phyloP scores from a whole-genome alignment of 2,329 filamentous ascomycete species.

The Microascus cirrosus region DNA sequence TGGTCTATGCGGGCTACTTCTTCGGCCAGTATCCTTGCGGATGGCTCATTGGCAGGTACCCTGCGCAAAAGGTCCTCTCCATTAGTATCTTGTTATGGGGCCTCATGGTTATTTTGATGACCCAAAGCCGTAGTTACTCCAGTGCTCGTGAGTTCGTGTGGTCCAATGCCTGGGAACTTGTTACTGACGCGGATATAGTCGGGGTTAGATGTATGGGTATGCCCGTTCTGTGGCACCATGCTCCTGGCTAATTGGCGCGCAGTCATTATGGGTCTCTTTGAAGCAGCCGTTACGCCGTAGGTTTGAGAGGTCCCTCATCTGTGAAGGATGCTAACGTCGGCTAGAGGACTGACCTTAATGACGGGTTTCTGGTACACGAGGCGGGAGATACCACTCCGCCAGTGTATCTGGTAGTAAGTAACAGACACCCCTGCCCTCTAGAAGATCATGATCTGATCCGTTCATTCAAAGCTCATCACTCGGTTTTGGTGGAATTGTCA shows the following conservation, averaged over 20 bases:
- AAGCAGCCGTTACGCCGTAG: background rate
- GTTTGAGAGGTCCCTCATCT: background rate
- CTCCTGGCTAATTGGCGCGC: background rate
- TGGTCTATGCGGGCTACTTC: constrained; percentile 27
- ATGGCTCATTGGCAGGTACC: constrained; percentile 23
- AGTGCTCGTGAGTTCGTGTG: background rate
- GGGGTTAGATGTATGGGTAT: background rate
- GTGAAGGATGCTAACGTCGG: background rate
- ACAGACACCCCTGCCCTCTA: background rate
- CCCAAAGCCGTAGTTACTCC: background rate
- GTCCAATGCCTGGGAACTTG: background rate
- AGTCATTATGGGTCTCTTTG: background rate
- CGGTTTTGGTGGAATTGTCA: background rate
- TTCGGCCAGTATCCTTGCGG: constrained; percentile 28
- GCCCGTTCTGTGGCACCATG: background rate
- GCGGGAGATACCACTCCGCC: background rate
- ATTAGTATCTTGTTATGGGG: constrained; percentile 13
- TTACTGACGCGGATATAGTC: background rate
- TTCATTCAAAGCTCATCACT: background rate
- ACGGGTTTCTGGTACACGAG: background rate
- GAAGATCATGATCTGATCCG: background rate
- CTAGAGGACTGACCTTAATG: background rate
- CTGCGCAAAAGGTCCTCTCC: constrained; percentile 21
- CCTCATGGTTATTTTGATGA: background rate
- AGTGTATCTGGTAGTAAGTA: background rate